Base-by-base conservation (phyloP, 1,139 yeast genomes). In the Hyphopichia burtonii region DNA sequence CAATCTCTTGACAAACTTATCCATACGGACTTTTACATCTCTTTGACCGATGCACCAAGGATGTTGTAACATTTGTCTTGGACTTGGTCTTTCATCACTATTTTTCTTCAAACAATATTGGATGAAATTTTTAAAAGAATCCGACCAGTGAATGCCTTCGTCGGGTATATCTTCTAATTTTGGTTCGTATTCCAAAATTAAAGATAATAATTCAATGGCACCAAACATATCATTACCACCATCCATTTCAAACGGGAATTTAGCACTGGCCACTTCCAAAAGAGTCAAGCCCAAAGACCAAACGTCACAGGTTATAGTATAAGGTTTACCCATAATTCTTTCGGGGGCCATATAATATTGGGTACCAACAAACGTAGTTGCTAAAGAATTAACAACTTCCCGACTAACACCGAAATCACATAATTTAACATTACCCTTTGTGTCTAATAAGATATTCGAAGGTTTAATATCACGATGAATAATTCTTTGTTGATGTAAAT, bases 331-430 rank as follows among this genome's bases (percentile, higher is more conserved):
- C 69, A 87, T 88, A 37, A 93, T 90, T 54, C 99, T 76, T 61
- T 93, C 99, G 0, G 99, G 99, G 0, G 98, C 98, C 99, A 93
- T 93, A 63, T 93, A 93, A 61, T 88, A 91, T 18, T 95, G 91
- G 0, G 99, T 93, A 0, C 99, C 99, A 0, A 96, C 94, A 59
- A 91, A 93, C 0, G 99, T 93, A 1, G 96, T 87, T 2, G 98
- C 98, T 39, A 93, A 69, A 0, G 97, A 89, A 61, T 91, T 86
- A 19, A 91, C 97, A 12, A 93, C 96, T 57, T 90, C 96, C 10
- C 99, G 98, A 55, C 96, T 85, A 28, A 93, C 99, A n/a, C 99
- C 99, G 68, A 93, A 93, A 67, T 93, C 99, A 66, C 99, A 93
- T 38, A 93, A 70, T 61, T 93, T 93, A 40, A 91, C 91, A 55